Conservation (phyloP, 2,329 filamentous ascomycete species). For the Diaporthe destruens region DNA sequence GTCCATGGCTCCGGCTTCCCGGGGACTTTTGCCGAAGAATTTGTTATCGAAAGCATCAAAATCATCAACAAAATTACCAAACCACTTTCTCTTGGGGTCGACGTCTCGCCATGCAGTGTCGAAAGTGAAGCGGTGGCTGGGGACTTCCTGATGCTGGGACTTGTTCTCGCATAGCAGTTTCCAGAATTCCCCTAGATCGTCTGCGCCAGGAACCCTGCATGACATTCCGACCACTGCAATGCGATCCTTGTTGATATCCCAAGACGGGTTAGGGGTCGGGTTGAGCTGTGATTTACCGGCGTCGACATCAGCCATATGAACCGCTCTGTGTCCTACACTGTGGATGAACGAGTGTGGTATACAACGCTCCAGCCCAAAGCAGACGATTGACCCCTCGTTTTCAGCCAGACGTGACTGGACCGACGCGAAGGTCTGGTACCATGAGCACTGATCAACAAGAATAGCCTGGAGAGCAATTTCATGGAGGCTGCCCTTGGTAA, state of each 20-base stretch:
- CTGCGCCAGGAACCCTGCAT: slow-evolving; percentile 51
- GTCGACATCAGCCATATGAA: no score
- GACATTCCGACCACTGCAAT: slow-evolving; percentile 55
- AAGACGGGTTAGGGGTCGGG: no score
- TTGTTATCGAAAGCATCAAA: slow-evolving; percentile 52
- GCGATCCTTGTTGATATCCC: not conserved
- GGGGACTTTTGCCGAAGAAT: slow-evolving; percentile 56
- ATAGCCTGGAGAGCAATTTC: no score
- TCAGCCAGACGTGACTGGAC: no score
- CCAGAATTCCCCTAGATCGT: slow-evolving; percentile 42
- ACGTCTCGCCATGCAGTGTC: slow-evolving; percentile 36
- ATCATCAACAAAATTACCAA: slow-evolving; percentile 46
- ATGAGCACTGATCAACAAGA: no score
- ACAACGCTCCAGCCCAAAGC: no score
- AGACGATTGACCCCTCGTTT: no score
- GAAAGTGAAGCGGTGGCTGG: slow-evolving; percentile 29
- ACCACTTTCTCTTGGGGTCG: slow-evolving; percentile 29
- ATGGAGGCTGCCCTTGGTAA: no score
- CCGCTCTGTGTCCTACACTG: no score
- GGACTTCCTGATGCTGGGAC: slow-evolving; percentile 32
- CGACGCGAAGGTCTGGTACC: no score
- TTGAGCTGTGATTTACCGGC: no score
- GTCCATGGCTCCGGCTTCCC: slow-evolving; percentile 51
- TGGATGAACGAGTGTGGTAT: no score
- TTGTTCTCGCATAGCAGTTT: slow-evolving; percentile 38